These are phyloP conservation scores for Tetrapyrgos nigripes DNA, from an alignment of 1,284 basidiomycete species.

Conservation along the genomic window DNA sequence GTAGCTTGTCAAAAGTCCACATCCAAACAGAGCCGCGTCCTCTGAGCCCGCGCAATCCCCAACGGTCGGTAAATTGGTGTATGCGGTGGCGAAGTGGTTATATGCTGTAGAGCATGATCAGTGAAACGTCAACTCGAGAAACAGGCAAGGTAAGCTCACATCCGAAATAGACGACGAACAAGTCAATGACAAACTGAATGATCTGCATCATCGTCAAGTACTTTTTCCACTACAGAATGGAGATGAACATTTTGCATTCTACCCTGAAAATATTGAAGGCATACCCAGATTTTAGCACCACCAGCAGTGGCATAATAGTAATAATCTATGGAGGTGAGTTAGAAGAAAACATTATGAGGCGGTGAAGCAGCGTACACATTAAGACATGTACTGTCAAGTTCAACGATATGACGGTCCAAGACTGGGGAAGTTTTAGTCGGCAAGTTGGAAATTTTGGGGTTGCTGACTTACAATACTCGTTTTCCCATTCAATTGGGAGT, in stretches of 20 bases:
- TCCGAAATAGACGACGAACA: slow-evolving; percentile 91
- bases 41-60: slow-evolving; percentile 92
- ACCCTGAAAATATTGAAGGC: slow-evolving; percentile 4
- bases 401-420: slow-evolving; percentile 95
- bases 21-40: slow-evolving; percentile 89
- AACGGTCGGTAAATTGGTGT: slow-evolving; percentile 71
- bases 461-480: slow-evolving; percentile 79
- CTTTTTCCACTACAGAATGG: slow-evolving; percentile 85
- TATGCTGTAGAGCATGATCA: slow-evolving; percentile 63
- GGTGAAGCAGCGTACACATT: slow-evolving; percentile 80
- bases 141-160: slow-evolving; percentile 62
- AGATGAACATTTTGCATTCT: slow-evolving; percentile 10
- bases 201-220: slow-evolving; percentile 97
- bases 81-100: slow-evolving; percentile 78
- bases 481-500: slow-evolving; percentile 90
- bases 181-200: slow-evolving; percentile 91
- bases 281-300: slow-evolving; percentile 94
- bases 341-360: background rate
- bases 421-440: slow-evolving; percentile 53
- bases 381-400: slow-evolving; percentile 97
- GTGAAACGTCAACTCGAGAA: background rate
- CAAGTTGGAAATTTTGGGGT: slow-evolving; percentile 5
- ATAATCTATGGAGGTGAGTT: slow-evolving; percentile 68
- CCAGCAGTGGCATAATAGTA: slow-evolving; percentile 98
- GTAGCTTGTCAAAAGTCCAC: slow-evolving; percentile 88